Percentiles rank a stretch among this genome's conserved stretches.
Evolutionary conservation across 345 rosid species (phyloP).

Genomic region (Salix brachista): DNA sequence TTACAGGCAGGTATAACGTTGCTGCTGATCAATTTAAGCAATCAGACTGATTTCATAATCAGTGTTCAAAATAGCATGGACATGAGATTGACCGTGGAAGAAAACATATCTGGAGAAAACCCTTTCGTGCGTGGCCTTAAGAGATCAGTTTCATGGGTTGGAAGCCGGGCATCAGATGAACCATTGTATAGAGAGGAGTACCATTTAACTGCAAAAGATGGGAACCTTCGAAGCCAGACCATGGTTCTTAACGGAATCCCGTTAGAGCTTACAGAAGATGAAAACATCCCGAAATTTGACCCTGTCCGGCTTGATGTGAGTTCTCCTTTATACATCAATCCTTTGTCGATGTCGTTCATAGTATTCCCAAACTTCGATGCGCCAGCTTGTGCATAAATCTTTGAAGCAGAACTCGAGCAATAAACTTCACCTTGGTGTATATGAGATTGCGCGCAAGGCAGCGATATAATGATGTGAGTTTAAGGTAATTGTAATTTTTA

Average conservation of each 20-base stretch:
- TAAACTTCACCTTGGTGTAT: not conserved
- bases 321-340: slow-evolving; percentile 48
- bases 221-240: slow-evolving; percentile 57
- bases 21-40: slow-evolving; percentile 76
- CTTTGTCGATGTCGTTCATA: slow-evolving; percentile 68
- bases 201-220: slow-evolving; percentile 71
- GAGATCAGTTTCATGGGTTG: slow-evolving; percentile 58
- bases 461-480: not conserved
- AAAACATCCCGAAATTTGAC: slow-evolving; percentile 58
- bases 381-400: slow-evolving; percentile 50
- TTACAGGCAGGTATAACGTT: slow-evolving; percentile 75
- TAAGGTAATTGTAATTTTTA: slow-evolving; percentile 6
- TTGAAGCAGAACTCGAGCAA: not conserved
- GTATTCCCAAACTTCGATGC: slow-evolving; percentile 76
- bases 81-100: slow-evolving; percentile 20
- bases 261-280: slow-evolving; percentile 38
- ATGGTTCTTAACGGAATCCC: slow-evolving; percentile 78
- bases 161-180: slow-evolving; percentile 42
- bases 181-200: slow-evolving; percentile 69
- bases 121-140: slow-evolving; percentile 46
- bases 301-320: slow-evolving; percentile 43
- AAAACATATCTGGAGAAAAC: slow-evolving; percentile 20
- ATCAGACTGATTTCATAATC: slow-evolving; percentile 50
- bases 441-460: not conserved
- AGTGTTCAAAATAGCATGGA: slow-evolving; percentile 43